These are phyloP conservation scores for Ophiostoma quercus DNA, from an alignment of 2,329 filamentous ascomycete species.

Conservation along the genomic window DNA sequence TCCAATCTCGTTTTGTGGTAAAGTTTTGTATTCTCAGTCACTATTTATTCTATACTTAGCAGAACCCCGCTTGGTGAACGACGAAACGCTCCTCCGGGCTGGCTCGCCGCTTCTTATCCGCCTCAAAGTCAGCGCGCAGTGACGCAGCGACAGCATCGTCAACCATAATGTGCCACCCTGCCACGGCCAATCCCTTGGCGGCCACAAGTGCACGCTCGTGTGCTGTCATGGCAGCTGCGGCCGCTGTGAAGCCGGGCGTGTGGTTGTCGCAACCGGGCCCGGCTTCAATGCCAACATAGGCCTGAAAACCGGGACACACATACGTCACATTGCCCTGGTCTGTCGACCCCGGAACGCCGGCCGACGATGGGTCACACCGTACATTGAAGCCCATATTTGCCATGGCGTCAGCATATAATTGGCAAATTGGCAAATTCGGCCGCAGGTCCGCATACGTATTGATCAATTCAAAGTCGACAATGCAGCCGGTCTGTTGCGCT, in stretches of 20 bases:
- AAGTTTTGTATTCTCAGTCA: too few species aligned
- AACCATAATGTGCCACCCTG: constrained; percentile 2
- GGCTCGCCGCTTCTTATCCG: not conserved
- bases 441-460: constrained; percentile 3
- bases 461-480: not conserved
- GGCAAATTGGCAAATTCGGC: not conserved
- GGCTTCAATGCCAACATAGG: constrained; percentile 2
- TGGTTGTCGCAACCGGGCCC: constrained; percentile 13
- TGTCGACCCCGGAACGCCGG: not conserved
- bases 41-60: too few species aligned
- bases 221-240: not conserved
- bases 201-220: not conserved
- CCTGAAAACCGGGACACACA: constrained; percentile 14
- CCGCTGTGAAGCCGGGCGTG: constrained; percentile 13
- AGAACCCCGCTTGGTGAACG: not conserved
- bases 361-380: constrained; percentile 22
- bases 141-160: constrained; percentile 8
- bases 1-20: too few species aligned
- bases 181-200: constrained; percentile 1
- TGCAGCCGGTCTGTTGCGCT: not conserved
- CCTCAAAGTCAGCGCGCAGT: constrained; percentile 13
- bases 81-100: not conserved
- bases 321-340: constrained; percentile 10
- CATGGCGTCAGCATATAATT: not conserved
- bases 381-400: not conserved